These are phyloP conservation scores for Globisporangium barbulae DNA, from an alignment of 352 stramenopile species.

Conservation along the genomic window DNA sequence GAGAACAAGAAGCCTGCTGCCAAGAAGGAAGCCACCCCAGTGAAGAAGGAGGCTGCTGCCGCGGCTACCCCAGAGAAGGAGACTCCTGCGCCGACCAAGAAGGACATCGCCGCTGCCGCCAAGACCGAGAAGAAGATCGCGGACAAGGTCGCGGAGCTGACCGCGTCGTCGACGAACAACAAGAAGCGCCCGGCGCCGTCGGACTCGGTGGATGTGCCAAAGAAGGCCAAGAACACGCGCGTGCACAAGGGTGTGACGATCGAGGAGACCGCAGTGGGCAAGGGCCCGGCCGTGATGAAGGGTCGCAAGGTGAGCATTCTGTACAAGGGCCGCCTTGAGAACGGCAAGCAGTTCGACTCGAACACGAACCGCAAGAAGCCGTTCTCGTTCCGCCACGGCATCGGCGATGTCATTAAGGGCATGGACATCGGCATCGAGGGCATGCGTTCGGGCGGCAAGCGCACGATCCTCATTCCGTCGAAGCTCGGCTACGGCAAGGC, in stretches of 20 bases:
- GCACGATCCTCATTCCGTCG: constrained; percentile 90
- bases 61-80: constrained; percentile 19
- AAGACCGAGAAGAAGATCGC: constrained; percentile 55
- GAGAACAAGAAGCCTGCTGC: constrained; percentile 14
- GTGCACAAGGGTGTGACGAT: constrained; percentile 80
- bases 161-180: constrained; percentile 27
- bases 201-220: constrained; percentile 61
- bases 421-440: constrained; percentile 94
- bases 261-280: constrained; percentile 70
- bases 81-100: constrained; percentile 28
- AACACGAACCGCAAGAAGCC: constrained; percentile 79
- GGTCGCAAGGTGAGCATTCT: constrained; percentile 80
- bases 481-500: constrained; percentile 93
- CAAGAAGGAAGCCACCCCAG: constrained; percentile 28
- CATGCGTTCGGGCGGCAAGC: constrained; percentile 88
- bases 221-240: constrained; percentile 72
- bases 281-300: constrained; percentile 49
- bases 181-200: constrained; percentile 71
- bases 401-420: constrained; percentile 93
- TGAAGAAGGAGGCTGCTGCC: constrained; percentile 25
- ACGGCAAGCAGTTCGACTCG: constrained; percentile 86
- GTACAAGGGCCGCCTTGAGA: constrained; percentile 76
- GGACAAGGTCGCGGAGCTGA: constrained; percentile 50
- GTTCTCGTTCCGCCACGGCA: constrained; percentile 82
- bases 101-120: constrained; percentile 29